phyloP scores from a whole-genome alignment of 1,284 basidiomycete genomes.

The Cryptococcus maquisensis region DNA sequence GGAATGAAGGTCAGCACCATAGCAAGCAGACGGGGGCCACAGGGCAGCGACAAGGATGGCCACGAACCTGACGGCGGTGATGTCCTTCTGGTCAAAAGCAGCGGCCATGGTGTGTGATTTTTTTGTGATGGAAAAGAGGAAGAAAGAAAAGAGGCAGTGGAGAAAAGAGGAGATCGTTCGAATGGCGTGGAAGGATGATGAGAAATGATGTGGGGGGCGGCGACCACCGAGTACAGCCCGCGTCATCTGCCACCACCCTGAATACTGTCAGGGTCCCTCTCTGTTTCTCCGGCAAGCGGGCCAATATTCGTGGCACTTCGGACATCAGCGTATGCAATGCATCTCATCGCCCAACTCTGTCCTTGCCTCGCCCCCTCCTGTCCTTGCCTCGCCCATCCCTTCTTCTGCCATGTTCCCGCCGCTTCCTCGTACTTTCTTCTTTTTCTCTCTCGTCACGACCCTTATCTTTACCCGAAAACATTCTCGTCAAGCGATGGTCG shows the following conservation, averaged over 20 bases:
- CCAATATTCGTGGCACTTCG: slow-evolving; percentile 1
- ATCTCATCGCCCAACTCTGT: not conserved
- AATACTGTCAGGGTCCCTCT: not conserved
- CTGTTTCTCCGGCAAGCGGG: slow-evolving; percentile 2
- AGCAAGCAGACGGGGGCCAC: not conserved
- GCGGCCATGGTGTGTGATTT: slow-evolving; percentile 11
- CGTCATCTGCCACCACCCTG: not conserved
- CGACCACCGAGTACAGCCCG: not conserved
- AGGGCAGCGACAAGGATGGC: not conserved
- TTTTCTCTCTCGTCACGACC: not conserved
- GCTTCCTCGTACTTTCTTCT: not conserved
- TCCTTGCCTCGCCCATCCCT: not conserved
- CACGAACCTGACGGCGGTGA: slow-evolving; percentile 45
- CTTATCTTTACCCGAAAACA: slow-evolving; percentile 1
- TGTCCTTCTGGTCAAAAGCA: slow-evolving; percentile 51
- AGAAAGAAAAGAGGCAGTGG: slow-evolving; percentile 1
- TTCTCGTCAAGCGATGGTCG: slow-evolving; percentile 1
- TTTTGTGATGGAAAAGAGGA: slow-evolving; percentile 24
- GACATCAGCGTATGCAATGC: not conserved
- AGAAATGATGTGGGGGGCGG: not conserved
- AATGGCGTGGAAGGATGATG: slow-evolving; percentile 3
- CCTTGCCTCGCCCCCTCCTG: not conserved
- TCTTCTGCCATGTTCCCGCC: not conserved
- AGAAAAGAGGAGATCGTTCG: not conserved
- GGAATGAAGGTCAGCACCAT: slow-evolving; percentile 2